Conservation (phyloP, 1,284 basidiomycete species). For the Cystobasidiaceae sp. region DNA sequence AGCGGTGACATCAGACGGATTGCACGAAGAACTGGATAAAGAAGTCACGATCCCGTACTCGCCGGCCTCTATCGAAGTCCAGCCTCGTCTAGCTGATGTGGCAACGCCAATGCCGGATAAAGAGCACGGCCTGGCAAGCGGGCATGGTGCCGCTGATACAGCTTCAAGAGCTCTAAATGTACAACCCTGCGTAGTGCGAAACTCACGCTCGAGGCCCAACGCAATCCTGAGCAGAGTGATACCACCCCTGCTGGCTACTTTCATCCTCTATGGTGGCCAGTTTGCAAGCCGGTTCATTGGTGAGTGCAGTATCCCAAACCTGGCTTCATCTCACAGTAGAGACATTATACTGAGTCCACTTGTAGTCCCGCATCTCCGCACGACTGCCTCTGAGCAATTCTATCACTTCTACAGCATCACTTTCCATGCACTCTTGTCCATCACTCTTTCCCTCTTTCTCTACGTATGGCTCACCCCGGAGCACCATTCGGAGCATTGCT, state of each 20-base stretch:
- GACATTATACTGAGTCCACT: not conserved
- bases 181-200: not conserved
- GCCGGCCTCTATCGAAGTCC: no score
- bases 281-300: not conserved
- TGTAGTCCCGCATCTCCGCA: slow-evolving; percentile 6
- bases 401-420: not conserved
- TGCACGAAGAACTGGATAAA: no score
- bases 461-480: slow-evolving; percentile 1
- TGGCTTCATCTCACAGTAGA: not conserved
- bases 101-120: no score
- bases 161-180: no score
- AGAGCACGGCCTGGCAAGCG: no score
- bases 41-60: no score
- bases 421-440: not conserved
- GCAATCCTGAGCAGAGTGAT: slow-evolving; percentile 10
- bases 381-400: not conserved
- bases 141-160: no score
- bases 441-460: slow-evolving; percentile 1
- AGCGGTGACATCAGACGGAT: no score
- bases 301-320: slow-evolving; percentile 3
- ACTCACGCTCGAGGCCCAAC: slow-evolving; percentile 12
- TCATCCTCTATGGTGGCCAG: slow-evolving; percentile 18
- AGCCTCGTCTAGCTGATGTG: no score
- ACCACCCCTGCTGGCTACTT: slow-evolving; percentile 3
- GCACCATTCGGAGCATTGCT: slow-evolving; percentile 3